phyloP scores from a whole-genome alignment of 176 grass and related monocot genomes.

The Coix lacrymajobi region DNA sequence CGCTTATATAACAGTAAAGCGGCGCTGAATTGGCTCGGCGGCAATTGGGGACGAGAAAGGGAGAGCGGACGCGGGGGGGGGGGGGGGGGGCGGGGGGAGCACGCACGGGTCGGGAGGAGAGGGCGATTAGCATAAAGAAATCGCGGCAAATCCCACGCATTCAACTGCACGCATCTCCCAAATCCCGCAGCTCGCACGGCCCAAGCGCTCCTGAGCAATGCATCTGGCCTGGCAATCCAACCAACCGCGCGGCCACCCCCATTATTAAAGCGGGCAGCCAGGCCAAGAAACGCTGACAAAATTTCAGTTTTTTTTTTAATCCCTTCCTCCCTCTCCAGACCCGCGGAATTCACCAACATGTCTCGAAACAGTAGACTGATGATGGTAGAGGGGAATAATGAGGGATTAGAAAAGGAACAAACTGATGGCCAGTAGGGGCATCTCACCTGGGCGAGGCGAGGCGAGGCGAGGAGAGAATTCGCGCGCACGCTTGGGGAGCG shows the following conservation, averaged over 20 bases:
- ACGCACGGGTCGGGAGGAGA: neutral
- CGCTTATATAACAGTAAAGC: constrained; percentile 56
- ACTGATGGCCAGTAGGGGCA: constrained; percentile 9
- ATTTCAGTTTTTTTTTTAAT: neutral
- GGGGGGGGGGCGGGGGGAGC: too few relatives aligned
- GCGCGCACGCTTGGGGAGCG: constrained; percentile 4
- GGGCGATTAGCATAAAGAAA: constrained; percentile 35
- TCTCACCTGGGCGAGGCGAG: constrained; percentile 29
- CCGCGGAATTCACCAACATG: constrained; percentile 22
- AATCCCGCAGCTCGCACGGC: constrained; percentile 36
- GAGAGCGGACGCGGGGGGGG: constrained; percentile 1
- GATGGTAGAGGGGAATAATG: neutral
- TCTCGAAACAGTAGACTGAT: constrained; percentile 31
- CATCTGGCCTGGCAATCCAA: constrained; percentile 32
- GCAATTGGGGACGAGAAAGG: constrained; percentile 27
- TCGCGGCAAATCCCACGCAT: constrained; percentile 38
- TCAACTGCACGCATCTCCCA: constrained; percentile 41
- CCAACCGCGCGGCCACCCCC: constrained; percentile 25
- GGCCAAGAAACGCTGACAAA: constrained; percentile 22
- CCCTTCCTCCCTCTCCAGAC: neutral
- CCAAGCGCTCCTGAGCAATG: constrained; percentile 35
- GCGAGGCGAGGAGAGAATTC: neutral
- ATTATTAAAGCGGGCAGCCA: constrained; percentile 34
- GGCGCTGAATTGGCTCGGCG: constrained; percentile 37
- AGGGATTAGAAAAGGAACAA: neutral